phyloP scores from a whole-genome alignment of 2,329 filamentous ascomycete genomes.

The Aaosphaeria arxii region DNA sequence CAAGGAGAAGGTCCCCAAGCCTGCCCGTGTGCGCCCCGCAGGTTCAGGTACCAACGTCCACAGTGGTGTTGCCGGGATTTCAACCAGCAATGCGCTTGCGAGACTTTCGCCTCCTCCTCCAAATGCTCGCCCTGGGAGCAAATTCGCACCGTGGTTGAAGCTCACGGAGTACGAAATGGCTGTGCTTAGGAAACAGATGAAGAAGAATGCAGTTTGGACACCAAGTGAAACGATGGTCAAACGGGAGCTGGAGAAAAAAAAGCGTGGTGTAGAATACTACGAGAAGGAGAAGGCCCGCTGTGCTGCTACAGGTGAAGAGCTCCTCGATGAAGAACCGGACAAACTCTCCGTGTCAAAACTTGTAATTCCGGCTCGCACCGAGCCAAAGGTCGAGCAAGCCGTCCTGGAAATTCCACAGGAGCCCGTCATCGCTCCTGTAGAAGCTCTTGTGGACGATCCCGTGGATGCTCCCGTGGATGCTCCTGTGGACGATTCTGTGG shows the following conservation, averaged over 20 bases:
- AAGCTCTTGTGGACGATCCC: neutral
- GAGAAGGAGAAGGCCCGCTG: conserved; percentile 55
- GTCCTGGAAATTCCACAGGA: neutral
- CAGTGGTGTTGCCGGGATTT: conserved; percentile 55
- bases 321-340: conserved; percentile 55
- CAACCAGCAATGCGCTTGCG: conserved; percentile 60
- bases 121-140: conserved; percentile 58
- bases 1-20: conserved; percentile 38
- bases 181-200: conserved; percentile 78
- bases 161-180: conserved; percentile 68
- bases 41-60: conserved; percentile 54
- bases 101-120: conserved; percentile 58
- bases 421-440: neutral
- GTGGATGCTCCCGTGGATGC: neutral
- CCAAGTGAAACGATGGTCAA: conserved; percentile 85
- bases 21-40: conserved; percentile 37
- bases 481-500: neutral
- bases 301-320: conserved; percentile 62
- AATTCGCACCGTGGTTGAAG: conserved; percentile 61
- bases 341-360: conserved; percentile 21
- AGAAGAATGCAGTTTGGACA: conserved; percentile 85
- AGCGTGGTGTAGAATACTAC: conserved; percentile 51
- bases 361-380: neutral
- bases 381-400: neutral
- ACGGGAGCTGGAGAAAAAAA: conserved; percentile 69